phyloP scores from a whole-genome alignment of 768 basidiomycete species.

The Termitomyces sp. region DNA sequence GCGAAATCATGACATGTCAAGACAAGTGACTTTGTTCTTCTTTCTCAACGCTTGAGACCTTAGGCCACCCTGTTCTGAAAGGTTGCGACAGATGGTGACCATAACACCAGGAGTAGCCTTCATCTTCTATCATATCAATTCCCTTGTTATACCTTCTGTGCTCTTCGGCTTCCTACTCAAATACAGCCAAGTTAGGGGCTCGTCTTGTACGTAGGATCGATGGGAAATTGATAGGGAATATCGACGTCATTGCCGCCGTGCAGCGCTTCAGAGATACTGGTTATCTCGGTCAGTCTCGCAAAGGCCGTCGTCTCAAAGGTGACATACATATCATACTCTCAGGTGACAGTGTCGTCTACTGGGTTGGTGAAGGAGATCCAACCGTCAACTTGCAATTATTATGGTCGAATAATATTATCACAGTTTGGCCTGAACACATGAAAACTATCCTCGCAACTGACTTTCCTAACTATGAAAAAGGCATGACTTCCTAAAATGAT shows the following conservation, averaged over 20 bases:
- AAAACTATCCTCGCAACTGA: conserved; percentile 54
- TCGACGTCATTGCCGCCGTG: conserved; percentile 36
- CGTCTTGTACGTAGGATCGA: conserved; percentile 32
- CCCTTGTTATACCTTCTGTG: conserved; percentile 14
- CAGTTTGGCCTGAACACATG: conserved; percentile 48
- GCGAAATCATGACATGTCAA: too few species aligned
- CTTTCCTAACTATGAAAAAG: conserved; percentile 57
- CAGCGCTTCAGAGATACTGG: conserved; percentile 34
- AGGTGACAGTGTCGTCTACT: conserved; percentile 40
- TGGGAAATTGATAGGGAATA: conserved; percentile 39
- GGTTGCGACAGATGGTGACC: conserved; percentile 16
- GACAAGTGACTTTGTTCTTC: too few species aligned
- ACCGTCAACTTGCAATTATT: conserved; percentile 40
- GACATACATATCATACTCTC: not conserved
- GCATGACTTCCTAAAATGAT: conserved; percentile 18
- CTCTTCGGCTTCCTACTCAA: conserved; percentile 15
- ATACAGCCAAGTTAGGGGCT: conserved; percentile 38
- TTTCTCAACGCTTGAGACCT: not conserved
- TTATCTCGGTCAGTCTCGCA: conserved; percentile 38
- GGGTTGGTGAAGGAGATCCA: conserved; percentile 31
- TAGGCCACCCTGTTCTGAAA: not conserved
- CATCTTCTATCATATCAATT: conserved; percentile 18
- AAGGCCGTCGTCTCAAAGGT: not conserved
- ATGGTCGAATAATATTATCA: conserved; percentile 42
- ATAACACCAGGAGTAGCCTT: conserved; percentile 32